phyloP scores from a whole-genome alignment of 208 protist species.

The Acanthamoeba triangularis region DNA sequence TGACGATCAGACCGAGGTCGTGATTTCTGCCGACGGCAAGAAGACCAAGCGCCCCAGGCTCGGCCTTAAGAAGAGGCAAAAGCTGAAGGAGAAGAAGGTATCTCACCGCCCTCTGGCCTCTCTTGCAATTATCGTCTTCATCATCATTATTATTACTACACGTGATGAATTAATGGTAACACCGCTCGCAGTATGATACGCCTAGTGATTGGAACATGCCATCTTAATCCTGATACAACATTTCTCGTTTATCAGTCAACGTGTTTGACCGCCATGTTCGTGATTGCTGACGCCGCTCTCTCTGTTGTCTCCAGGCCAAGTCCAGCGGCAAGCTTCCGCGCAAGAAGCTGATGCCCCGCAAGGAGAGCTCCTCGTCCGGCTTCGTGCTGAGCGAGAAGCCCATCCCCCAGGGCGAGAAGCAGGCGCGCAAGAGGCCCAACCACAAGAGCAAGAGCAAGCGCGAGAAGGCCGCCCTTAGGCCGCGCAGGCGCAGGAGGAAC shows the following conservation, averaged over 20 bases:
- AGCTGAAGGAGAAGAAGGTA: conserved; percentile 44
- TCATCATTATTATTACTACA: not conserved
- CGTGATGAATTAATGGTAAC: conserved; percentile 21
- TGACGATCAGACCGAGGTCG: not conserved
- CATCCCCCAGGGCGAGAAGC: conserved; percentile 19
- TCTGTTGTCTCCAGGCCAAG: not conserved
- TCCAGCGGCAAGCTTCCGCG: conserved; percentile 12
- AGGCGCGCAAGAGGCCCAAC: not conserved
- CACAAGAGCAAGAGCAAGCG: conserved; percentile 42
- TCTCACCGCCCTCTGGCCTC: not conserved
- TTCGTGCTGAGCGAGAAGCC: conserved; percentile 36
- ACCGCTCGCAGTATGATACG: conserved; percentile 33
- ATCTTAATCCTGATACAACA: not conserved
- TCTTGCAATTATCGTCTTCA: not conserved
- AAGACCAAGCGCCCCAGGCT: conserved; percentile 21
- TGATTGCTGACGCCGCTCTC: not conserved
- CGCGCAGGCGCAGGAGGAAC: conserved; percentile 29
- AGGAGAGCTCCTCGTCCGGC: conserved; percentile 17
- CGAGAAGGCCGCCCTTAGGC: conserved; percentile 31
- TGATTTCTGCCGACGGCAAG: conserved; percentile 19
- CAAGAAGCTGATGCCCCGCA: conserved; percentile 13
- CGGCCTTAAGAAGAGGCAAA: not conserved
- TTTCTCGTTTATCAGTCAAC: not conserved
- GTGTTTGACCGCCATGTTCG: not conserved
- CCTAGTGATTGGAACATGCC: not conserved